phyloP scores from a whole-genome alignment of 2,329 filamentous ascomycete species.

The Exophiala sp. region DNA sequence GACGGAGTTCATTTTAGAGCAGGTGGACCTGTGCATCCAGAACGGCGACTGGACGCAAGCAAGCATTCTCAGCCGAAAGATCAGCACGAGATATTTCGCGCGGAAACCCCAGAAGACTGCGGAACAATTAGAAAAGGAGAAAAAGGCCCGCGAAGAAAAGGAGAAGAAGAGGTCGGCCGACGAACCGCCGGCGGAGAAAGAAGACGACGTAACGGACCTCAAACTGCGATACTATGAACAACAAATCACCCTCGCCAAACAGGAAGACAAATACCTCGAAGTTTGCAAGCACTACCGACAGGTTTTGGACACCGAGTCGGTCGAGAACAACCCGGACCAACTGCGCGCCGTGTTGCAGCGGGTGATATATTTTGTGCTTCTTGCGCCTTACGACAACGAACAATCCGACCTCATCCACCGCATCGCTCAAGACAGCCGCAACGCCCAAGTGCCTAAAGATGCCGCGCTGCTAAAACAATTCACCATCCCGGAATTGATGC shows the following conservation, averaged over 20 bases:
- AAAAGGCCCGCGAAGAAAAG: constrained; percentile 78
- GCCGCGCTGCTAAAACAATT: constrained; percentile 87
- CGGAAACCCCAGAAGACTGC: constrained; percentile 85
- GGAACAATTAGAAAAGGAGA: constrained; percentile 84
- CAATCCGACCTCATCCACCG: constrained; percentile 95
- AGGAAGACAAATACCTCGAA: constrained; percentile 95
- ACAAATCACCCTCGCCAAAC: constrained; percentile 90
- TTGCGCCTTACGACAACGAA: constrained; percentile 96
- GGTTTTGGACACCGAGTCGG: constrained; percentile 90
- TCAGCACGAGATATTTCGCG: constrained; percentile 86
- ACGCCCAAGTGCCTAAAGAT: constrained; percentile 69
- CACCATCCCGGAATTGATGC: constrained; percentile 93
- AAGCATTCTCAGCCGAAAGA: constrained; percentile 88
- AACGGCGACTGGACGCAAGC: constrained; percentile 95
- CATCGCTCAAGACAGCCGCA: constrained; percentile 77
- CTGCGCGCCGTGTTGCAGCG: constrained; percentile 82
- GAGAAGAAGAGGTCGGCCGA: constrained; percentile 74
- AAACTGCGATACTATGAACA: constrained; percentile 97
- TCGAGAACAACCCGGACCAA: constrained; percentile 82
- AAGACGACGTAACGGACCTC: constrained; percentile 82
- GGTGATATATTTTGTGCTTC: constrained; percentile 95
- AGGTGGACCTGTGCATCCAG: constrained; percentile 91
- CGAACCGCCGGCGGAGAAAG: constrained; percentile 66
- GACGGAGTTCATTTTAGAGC: constrained; percentile 96
- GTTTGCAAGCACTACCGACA: constrained; percentile 98